phyloP scores from a whole-genome alignment of 805 yeast genomes.

The Suhomyces pyralidae region DNA sequence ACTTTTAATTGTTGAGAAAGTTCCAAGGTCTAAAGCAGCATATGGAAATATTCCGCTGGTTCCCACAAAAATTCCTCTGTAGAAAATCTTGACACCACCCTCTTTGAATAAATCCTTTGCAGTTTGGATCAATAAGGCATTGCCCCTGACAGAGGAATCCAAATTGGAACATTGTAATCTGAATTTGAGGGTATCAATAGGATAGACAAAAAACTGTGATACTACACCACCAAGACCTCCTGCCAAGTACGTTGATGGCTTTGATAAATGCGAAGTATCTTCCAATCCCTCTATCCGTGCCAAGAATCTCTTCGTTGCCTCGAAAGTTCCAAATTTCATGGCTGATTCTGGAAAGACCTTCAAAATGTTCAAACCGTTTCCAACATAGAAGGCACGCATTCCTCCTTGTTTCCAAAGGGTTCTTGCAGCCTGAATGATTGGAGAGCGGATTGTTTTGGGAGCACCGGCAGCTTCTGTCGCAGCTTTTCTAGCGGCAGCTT shows the following conservation, averaged over 20 bases:
- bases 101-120: slow-evolving; percentile 73
- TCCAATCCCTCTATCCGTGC: slow-evolving; percentile 73
- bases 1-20: slow-evolving; percentile 80
- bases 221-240: slow-evolving; percentile 97
- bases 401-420: slow-evolving; percentile 89
- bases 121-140: slow-evolving; percentile 57
- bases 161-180: slow-evolving; percentile 90
- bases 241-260: slow-evolving; percentile 77
- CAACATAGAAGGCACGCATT: slow-evolving; percentile 81
- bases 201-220: slow-evolving; percentile 90
- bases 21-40: slow-evolving; percentile 94
- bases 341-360: slow-evolving; percentile 97
- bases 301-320: slow-evolving; percentile 72
- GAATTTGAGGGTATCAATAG: slow-evolving; percentile 91
- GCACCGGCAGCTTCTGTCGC: slow-evolving; percentile 35
- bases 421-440: slow-evolving; percentile 74
- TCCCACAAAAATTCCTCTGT: slow-evolving; percentile 89
- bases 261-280: slow-evolving; percentile 68
- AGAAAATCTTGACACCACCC: slow-evolving; percentile 77
- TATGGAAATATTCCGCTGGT: slow-evolving; percentile 95
- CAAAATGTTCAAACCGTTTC: slow-evolving; percentile 88
- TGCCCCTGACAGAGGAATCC: slow-evolving; percentile 60
- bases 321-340: slow-evolving; percentile 95
- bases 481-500: slow-evolving; percentile 22
- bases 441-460: slow-evolving; percentile 57